Conservation (phyloP, 108 stramenopile genomes). For the Nitzschia inconspicua region DNA sequence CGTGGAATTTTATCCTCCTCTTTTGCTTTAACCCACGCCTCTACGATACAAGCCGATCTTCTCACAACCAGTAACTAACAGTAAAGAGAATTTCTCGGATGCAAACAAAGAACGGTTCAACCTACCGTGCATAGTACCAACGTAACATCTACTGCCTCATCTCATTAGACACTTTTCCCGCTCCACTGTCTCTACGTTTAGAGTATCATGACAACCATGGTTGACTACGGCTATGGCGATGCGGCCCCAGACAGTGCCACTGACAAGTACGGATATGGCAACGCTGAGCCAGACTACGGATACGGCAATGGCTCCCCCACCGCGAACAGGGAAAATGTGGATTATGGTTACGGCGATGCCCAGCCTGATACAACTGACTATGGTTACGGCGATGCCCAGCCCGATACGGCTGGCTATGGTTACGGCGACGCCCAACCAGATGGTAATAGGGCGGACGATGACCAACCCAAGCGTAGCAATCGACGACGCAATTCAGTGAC, state of each 20-base stretch:
- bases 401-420: not conserved
- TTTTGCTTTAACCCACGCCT: no score
- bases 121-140: no score
- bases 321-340: not conserved
- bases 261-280: constrained; percentile 20
- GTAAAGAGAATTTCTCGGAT: no score
- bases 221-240: constrained; percentile 34
- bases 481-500: constrained; percentile 33
- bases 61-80: no score
- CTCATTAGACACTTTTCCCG: no score
- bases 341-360: not conserved
- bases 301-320: not conserved
- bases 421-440: not conserved
- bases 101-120: no score
- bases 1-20: no score
- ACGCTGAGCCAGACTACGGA: constrained; percentile 8
- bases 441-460: constrained; percentile 9
- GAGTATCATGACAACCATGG: no score
- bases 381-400: not conserved
- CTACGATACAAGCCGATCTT: no score
- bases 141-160: no score
- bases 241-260: constrained; percentile 17
- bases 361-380: no score
- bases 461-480: not conserved
- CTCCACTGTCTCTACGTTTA: no score